These are phyloP conservation scores for Komagataella phaffii DNA, from an alignment of 805 yeast genomes.

Conservation along the genomic window DNA sequence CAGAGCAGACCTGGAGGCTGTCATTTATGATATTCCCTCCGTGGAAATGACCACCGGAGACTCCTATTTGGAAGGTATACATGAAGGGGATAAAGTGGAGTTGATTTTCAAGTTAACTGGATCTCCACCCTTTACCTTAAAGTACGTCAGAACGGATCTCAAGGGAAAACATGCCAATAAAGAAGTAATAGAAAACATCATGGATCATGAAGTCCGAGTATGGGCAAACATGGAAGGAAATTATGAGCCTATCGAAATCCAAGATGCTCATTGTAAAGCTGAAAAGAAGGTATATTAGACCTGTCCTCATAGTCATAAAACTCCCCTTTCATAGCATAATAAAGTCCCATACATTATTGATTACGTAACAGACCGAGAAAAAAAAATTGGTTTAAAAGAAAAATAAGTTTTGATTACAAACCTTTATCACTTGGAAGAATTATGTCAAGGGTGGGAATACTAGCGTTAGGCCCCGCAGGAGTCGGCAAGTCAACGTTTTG, in stretches of 20 bases:
- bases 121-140: conserved; percentile 79
- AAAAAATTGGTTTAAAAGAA: neutral
- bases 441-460: conserved; percentile 92
- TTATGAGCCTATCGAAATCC: conserved; percentile 84
- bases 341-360: neutral
- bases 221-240: conserved; percentile 82
- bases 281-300: conserved; percentile 12
- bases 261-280: conserved; percentile 64
- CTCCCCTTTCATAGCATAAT: neutral
- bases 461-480: conserved; percentile 96
- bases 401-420: neutral
- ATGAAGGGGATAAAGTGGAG: conserved; percentile 91
- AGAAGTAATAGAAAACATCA: conserved; percentile 53
- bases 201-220: conserved; percentile 55
- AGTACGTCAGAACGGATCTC: conserved; percentile 57
- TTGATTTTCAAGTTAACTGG: conserved; percentile 75
- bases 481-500: conserved; percentile 94
- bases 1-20: conserved; percentile 16
- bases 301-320: neutral
- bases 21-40: conserved; percentile 42
- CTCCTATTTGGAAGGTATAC: conserved; percentile 63
- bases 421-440: neutral
- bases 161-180: conserved; percentile 18
- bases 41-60: conserved; percentile 81
- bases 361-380: neutral